phyloP scores from a whole-genome alignment of 441 rosid genomes.

The Gossypium schwendimanii region DNA sequence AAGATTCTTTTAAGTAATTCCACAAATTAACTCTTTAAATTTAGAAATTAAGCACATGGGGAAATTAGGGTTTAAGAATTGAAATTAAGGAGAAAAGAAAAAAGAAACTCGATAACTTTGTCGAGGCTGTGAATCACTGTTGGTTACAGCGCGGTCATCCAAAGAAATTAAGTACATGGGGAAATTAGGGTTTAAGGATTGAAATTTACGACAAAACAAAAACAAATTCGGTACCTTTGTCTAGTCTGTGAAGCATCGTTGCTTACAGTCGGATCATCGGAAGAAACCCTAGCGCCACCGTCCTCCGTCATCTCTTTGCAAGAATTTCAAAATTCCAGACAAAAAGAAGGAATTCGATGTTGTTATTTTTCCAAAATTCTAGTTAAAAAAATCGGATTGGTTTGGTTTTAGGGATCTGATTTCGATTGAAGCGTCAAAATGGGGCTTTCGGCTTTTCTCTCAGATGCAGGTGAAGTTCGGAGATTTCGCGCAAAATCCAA shows the following conservation, averaged over 20 bases:
- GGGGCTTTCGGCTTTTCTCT: neutral
- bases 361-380: neutral
- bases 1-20: neutral
- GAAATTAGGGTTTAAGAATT: neutral
- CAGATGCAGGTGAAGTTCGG: neutral
- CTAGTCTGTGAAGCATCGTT: constrained; percentile 42
- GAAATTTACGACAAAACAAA: neutral
- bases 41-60: neutral
- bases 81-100: neutral
- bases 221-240: constrained; percentile 40
- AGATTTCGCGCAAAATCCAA: neutral
- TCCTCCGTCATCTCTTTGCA: constrained; percentile 45
- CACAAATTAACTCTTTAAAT: neutral
- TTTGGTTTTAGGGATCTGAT: neutral
- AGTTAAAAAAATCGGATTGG: neutral
- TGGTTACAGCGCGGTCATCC: constrained; percentile 19
- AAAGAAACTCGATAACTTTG: constrained; percentile 35
- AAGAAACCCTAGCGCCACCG: constrained; percentile 32
- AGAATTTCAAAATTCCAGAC: neutral
- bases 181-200: neutral
- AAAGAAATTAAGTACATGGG: constrained; percentile 22
- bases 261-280: constrained; percentile 23
- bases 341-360: neutral
- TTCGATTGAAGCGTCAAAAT: neutral
- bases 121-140: constrained; percentile 42